Conservation (phyloP, 805 yeast species). For the Wickerhamiella siamensis region DNA sequence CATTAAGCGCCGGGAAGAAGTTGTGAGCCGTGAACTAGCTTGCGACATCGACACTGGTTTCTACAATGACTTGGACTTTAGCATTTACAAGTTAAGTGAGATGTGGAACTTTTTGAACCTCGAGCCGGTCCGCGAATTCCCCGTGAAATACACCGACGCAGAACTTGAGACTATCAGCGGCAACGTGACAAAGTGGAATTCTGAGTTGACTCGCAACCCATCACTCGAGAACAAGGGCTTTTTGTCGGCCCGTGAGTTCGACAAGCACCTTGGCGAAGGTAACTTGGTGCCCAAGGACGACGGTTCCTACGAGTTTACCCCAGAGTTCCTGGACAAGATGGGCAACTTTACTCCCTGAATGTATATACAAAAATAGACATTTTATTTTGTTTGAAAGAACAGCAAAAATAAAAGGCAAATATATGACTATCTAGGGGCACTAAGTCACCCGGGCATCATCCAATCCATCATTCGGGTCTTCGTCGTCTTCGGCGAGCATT, state of each 20-base stretch:
- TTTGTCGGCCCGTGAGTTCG: slow-evolving; percentile 91
- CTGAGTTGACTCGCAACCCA: slow-evolving; percentile 53
- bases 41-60: slow-evolving; percentile 16
- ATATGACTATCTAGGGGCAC: not conserved
- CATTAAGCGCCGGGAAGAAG: slow-evolving; percentile 36
- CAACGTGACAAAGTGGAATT: slow-evolving; percentile 52
- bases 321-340: slow-evolving; percentile 13
- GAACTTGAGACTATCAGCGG: slow-evolving; percentile 44
- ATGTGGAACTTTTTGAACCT: slow-evolving; percentile 12
- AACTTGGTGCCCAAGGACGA: slow-evolving; percentile 46
- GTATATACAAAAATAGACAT: slow-evolving; percentile 2
- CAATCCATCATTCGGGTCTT: not conserved
- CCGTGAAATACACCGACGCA: slow-evolving; percentile 44
- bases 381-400: too few species aligned
- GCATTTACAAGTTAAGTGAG: slow-evolving; percentile 12
- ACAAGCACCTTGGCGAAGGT: slow-evolving; percentile 51
- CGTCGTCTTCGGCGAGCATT: not conserved
- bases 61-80: slow-evolving; percentile 18
- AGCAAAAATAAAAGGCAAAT: not conserved
- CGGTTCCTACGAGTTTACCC: slow-evolving; percentile 34
- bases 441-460: not conserved
- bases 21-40: slow-evolving; percentile 21
- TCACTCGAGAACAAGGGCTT: slow-evolving; percentile 88
- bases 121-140: slow-evolving; percentile 30
- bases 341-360: slow-evolving; percentile 5